Conservation (phyloP, 2,329 filamentous ascomycete genomes). For the Aspergillus niger region DNA sequence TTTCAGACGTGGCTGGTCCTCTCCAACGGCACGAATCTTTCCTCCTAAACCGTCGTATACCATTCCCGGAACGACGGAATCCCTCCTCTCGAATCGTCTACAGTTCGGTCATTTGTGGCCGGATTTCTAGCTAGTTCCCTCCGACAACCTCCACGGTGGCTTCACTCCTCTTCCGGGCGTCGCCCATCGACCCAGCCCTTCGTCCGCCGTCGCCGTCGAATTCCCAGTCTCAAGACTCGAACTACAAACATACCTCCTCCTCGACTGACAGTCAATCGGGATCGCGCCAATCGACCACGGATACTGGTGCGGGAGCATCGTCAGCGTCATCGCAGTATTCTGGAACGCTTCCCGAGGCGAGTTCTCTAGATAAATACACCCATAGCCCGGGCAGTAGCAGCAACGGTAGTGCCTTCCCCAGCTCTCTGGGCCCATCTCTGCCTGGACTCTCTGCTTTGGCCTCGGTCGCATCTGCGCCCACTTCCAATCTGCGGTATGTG, state of each 20-base stretch:
- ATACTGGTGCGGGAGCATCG: conserved; percentile 51
- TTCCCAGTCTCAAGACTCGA: conserved; percentile 35
- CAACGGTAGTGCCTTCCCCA: conserved; percentile 31
- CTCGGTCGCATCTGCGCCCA: conserved; percentile 56
- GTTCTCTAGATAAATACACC: conserved; percentile 32
- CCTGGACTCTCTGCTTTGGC: conserved; percentile 63
- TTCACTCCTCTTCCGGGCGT: conserved; percentile 60
- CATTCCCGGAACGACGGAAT: neutral
- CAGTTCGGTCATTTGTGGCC: conserved; percentile 37
- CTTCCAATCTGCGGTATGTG: conserved; percentile 55
- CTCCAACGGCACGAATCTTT: conserved; percentile 16
- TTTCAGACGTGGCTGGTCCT: conserved; percentile 28
- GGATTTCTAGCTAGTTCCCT: conserved; percentile 38
- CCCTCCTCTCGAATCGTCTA: neutral
- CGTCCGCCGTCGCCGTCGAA: conserved; percentile 51
- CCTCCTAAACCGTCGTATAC: conserved; percentile 10
- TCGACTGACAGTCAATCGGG: conserved; percentile 50
- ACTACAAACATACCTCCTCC: conserved; percentile 47
- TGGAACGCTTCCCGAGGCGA: conserved; percentile 34
- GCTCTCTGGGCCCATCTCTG: conserved; percentile 47
- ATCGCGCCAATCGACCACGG: conserved; percentile 49
- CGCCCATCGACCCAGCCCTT: conserved; percentile 56
- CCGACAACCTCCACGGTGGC: conserved; percentile 62
- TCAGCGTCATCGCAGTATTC: conserved; percentile 56
- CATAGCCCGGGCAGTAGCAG: conserved; percentile 26